Evolutionary conservation across 768 basidiomycete species (phyloP), one percentile per base, ranked within the genome.

Genomic region (Panaeolus cyanescens): DNA sequence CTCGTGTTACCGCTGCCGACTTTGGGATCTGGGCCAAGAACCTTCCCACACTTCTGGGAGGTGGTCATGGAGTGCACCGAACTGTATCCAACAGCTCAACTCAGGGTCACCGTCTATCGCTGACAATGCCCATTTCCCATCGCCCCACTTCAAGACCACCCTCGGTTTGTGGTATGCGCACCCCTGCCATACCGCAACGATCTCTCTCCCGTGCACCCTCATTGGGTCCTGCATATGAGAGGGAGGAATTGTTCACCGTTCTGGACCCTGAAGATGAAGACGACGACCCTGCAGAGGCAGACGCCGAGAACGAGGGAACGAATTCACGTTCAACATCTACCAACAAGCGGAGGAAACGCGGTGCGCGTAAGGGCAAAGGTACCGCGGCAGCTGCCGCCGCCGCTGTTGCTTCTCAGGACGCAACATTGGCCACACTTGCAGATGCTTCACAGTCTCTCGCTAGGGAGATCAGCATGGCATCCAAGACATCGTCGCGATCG

Each of bases 21-120:
- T 93, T 99, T 69, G 95, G 95, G 10, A 70, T 74, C 37, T 99
- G 96, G 96, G 81, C 89, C 59, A 88, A 85, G 73, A 87, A 88
- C 66, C 79, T 99, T n/a, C 92, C 93, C 25, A 76, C 82, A 28
- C 80, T 93, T 56, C 80, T 96, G 55, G 85, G 83, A 54, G 78
- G n/a, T n/a, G n/a, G 77, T 50, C 79, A 79, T 62, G 78, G 77
- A 50, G 68, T 79, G 62, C 90, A 91, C 66, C 87, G 89, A 54
- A 85, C 80, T 42, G 70, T 84, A 30, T 89, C 87, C 39, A 82
- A 78, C 45, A 81, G 85, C 59, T 89, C 88, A 5, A 83, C 85
- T 31, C 80, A 84, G 56, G 90, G 88, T 53, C 85, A 90, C 68
- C 80, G 85, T 1, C 78, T 93, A 58, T 82, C 86, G 2, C 75